Conservation (phyloP, 345 rosid species). For the Clarkia xantiana region DNA sequence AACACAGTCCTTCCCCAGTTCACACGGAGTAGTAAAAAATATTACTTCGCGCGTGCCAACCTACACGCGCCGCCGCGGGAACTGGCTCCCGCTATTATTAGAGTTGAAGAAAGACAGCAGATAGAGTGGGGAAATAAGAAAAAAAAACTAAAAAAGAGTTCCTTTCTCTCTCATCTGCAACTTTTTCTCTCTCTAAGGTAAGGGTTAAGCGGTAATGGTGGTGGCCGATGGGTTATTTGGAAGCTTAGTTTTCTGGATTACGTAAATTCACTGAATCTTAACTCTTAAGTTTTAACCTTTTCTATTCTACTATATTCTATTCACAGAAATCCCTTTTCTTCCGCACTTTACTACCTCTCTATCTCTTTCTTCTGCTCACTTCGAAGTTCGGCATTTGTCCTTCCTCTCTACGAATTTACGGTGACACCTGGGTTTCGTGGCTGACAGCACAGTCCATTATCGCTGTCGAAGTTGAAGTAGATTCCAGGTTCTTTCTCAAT, state of each 20-base stretch:
- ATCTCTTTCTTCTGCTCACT: not conserved
- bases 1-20: too few relatives aligned
- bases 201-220: too few relatives aligned
- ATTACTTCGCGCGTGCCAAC: too few relatives aligned
- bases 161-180: too few relatives aligned
- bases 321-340: not conserved
- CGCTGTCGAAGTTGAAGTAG: not conserved
- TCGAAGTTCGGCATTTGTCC: too few relatives aligned
- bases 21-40: too few relatives aligned
- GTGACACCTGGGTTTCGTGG: conserved; percentile 5
- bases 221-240: not conserved
- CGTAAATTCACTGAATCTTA: conserved; percentile 3
- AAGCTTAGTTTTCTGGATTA: not conserved
- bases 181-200: not conserved
- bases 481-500: not conserved
- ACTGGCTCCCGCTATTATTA: not conserved
- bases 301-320: not conserved
- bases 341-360: not conserved
- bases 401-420: not conserved
- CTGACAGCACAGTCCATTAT: not conserved
- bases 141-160: too few relatives aligned
- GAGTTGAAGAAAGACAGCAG: not conserved
- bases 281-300: conserved; percentile 6
- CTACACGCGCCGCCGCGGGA: too few relatives aligned
- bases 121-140: not conserved